Evolutionary conservation across 2,329 filamentous ascomycete genomes (phyloP), one percentile per base, ranked within the genome.

Genomic region (Claviceps sp.): DNA sequence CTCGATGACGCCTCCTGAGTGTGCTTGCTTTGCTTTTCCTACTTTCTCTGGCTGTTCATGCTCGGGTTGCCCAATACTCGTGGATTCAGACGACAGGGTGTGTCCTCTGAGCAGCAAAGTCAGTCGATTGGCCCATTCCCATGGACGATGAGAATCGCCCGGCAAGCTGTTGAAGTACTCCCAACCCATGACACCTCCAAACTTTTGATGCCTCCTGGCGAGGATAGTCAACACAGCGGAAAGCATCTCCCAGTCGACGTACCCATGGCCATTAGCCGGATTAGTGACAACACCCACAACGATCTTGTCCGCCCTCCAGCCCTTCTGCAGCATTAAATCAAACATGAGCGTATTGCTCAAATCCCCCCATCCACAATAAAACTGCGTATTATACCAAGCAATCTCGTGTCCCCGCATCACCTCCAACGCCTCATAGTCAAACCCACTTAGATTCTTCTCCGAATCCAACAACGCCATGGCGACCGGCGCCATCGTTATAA

Each of bases 161-260:
- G 86, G 85, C 53, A 82, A 65, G 51, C 83, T 80, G 70, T 95
- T 94, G 70, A 91, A 95, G 64, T 93, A 95, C 69, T 96, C 90
- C 90, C 90, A 96, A 2, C 88, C 88, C 82, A 93, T 93, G 6
- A 96, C 82, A 1, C 90, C 90, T 0, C 89, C 90, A 64, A 95
- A 93, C 1, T 71, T 70, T 1, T 78, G 77, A 59, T 86, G 86
- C 50, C 69, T 64, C 2, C 58, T 60, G n/a, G 65, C 61, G 26
- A 80, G 59, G 2, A 68, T 61, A 13, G 61, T 57, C 2, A 79
- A 61, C 0, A 75, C 72, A 7, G 61, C 55, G 1, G 67, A 67
- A 39, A 78, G 62, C 53, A 74, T 74, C 38, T 77, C 70, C 52
- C 71, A 72, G 4, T 64, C 62, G 9, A 79, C 71, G 57, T 70